phyloP scores from a whole-genome alignment of 257 asterid genomes.

The Solanum bulbocastanum region DNA sequence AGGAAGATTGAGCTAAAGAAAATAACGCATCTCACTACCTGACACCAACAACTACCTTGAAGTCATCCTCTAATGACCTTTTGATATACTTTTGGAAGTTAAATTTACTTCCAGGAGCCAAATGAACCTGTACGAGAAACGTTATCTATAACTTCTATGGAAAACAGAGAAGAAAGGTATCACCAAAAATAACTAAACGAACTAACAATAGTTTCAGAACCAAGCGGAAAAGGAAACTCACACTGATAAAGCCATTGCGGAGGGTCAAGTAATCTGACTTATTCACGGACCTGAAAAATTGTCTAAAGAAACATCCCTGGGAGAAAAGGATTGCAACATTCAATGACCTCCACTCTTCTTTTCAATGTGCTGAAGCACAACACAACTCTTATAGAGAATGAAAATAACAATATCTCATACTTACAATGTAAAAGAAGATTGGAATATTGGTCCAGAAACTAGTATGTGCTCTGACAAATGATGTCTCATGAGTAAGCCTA shows the following conservation, averaged over 20 bases:
- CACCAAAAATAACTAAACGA: background rate
- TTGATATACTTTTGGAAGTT: slow-evolving; percentile 28
- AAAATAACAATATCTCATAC: background rate
- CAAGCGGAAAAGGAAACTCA: background rate
- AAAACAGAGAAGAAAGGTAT: background rate
- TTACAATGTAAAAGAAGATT: slow-evolving; percentile 63
- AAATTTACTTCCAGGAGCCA: slow-evolving; percentile 26
- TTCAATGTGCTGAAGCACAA: background rate
- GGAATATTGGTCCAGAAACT: slow-evolving; percentile 93
- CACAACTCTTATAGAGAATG: background rate
- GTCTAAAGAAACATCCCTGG: slow-evolving; percentile 93
- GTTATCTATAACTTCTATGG: background rate
- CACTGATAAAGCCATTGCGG: slow-evolving; percentile 31
- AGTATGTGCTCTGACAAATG: slow-evolving; percentile 88
- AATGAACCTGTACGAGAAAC: slow-evolving; percentile 16
- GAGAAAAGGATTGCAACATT: background rate
- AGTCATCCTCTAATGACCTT: slow-evolving; percentile 31
- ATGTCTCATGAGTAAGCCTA: slow-evolving; percentile 89
- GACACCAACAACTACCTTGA: slow-evolving; percentile 20
- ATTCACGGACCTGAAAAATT: slow-evolving; percentile 74
- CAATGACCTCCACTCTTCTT: background rate
- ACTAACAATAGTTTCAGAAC: background rate
- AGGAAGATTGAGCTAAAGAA: background rate
- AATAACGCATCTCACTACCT: slow-evolving; percentile 3
- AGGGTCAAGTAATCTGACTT: slow-evolving; percentile 87